Percentiles rank a stretch among this genome's conserved stretches.
These are phyloP conservation scores for Fusarium algeriense DNA, from an alignment of 2,329 filamentous ascomycete species.

Conservation along the genomic window DNA sequence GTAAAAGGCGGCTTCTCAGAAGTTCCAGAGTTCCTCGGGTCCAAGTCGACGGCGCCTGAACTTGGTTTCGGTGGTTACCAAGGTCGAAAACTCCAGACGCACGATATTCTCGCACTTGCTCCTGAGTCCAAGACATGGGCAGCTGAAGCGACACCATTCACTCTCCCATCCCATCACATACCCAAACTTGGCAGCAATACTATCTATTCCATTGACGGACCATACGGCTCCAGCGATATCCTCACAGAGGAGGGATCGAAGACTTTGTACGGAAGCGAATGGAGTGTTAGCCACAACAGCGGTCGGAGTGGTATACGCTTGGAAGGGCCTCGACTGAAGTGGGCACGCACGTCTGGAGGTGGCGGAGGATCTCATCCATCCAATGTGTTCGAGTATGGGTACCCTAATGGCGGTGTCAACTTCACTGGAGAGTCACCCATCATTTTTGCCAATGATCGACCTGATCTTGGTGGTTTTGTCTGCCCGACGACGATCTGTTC, in stretches of 20 bases:
- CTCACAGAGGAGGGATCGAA: neutral
- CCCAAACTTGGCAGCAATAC: neutral
- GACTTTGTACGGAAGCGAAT: neutral
- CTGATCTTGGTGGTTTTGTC: slow-evolving; percentile 50
- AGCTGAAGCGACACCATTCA: neutral
- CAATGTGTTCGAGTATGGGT: slow-evolving; percentile 52
- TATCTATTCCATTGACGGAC: neutral
- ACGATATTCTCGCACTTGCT: slow-evolving; percentile 32
- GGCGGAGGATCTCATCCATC: slow-evolving; percentile 73
- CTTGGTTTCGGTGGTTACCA: slow-evolving; percentile 71
- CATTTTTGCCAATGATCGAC: slow-evolving; percentile 52
- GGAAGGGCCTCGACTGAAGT: slow-evolving; percentile 68
- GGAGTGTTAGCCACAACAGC: slow-evolving; percentile 1
- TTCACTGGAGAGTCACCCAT: slow-evolving; percentile 53
- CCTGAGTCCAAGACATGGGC: neutral
- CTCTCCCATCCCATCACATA: neutral
- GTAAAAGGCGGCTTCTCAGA: slow-evolving; percentile 43
- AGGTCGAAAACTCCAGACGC: slow-evolving; percentile 64
- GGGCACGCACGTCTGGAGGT: slow-evolving; percentile 70
- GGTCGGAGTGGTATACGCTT: slow-evolving; percentile 68
- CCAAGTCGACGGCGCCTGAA: slow-evolving; percentile 69
- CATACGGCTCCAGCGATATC: neutral
- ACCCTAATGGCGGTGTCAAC: slow-evolving; percentile 45
- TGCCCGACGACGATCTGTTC: slow-evolving; percentile 48
- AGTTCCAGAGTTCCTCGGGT: slow-evolving; percentile 69